Base-by-base conservation (phyloP, 345 rosid genomes). In the Ceriops decandra region DNA sequence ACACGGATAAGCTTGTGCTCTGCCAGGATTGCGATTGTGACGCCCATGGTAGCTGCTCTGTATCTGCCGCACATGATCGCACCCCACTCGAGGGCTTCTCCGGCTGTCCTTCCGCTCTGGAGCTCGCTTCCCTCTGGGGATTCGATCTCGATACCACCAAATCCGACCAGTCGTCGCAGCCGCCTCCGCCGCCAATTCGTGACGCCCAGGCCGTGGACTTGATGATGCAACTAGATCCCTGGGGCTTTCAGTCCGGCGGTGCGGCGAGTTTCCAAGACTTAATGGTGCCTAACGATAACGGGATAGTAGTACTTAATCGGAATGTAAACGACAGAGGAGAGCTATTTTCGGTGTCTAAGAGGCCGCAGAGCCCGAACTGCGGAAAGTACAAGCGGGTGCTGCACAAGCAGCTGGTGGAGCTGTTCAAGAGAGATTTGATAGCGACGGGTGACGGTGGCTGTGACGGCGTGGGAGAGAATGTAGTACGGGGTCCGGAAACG, bases 11-110 rank as follows among this genome's bases (percentile, higher is more conserved):
- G 64, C 74, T 86, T 60, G 74, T 80, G 24, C 79, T 86, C 5
- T 90, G 96, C 63, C 89, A 82, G 32, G 90, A 86, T 66, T 88
- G 93, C 60, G 96, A 86, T 57, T 82, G 80, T 84, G 93, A 88
- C 58, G 87, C 85, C 0, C 96, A 86, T 46, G 90, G 86, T 3
- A 84, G 86, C 75, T 88, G 90, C 27, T 84, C 91, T 0, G 84
- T 82, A 16, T 86, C 96, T 42, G 85, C 85, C 52, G 59, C 91
- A 0, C 93, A 90, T 69, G 88, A 85, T 62, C 91, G 91, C 5
- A 35, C 77, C 47, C 82, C 78, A 1, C 47, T 85, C 1, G 90
- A 90, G 58, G 93, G 92, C 0, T 86, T 90, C 70, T 83, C 91
- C 1, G 96, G 90, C 0, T 86, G 91, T 38, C 90, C 93, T 0